Base-by-base conservation (phyloP, 306 rosid species). In the Cyamopsis tetragonoloba region DNA sequence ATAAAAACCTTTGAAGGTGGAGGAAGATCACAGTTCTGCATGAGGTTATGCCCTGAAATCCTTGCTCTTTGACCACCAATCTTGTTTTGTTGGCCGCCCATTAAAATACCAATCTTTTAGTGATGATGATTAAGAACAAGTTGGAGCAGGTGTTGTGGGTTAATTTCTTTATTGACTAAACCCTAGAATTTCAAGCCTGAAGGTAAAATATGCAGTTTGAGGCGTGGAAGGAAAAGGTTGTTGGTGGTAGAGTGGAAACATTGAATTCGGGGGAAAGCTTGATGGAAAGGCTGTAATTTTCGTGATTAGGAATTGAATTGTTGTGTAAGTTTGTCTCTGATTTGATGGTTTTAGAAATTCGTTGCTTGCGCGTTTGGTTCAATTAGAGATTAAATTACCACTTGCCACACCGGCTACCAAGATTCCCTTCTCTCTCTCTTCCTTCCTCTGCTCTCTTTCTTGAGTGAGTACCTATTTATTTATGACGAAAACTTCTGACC, bases 21-120 rank as follows among this genome's bases (percentile, higher is more conserved):
- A 22, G 99, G 99, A 62, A 90, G 96, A 80, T 93, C 99, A 46
- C 99, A 88, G 65, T 93, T 90, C 85, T 79, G 95, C 81, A 90
- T 80, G 17, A 88, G 96, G 62, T 88, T 87, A 26, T 80, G 23
- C 57, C 89, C 79, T 19, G 49, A 30, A 15, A 72, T 50, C 49
- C 54, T 44, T 47, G 43, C 30, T 55, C 66, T 68, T 11, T 49
- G 79, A 77, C 14, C 6, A 77, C 14, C 6, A 58, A 53, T 24
- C 23, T 22, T 62, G 46, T 64, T 73, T 35, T 74, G 48, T 30
- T 62, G 60, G 1, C 80, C 77, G 8, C 80, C 83, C 83, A 79
- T 75, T n/a, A 62, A 70, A 46, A 35, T 63, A 37, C 38, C 47
- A 34, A 71, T 49, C 37, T 11, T 70, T 64, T 56, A 42, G 23